phyloP scores from a whole-genome alignment of 2,329 filamentous ascomycete species.

The Alternaria dauci region DNA sequence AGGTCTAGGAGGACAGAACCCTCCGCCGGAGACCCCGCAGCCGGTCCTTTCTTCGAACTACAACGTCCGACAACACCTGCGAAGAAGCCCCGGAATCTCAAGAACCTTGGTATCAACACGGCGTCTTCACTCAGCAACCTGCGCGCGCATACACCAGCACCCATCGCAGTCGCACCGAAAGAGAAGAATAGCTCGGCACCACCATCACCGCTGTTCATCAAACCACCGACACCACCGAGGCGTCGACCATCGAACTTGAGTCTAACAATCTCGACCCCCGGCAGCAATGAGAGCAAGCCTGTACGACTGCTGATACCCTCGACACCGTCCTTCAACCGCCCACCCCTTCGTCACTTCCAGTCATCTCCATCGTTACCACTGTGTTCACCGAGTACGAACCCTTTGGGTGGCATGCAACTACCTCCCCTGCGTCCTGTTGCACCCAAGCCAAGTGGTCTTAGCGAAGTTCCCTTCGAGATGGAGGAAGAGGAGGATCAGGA shows the following conservation, averaged over 20 bases:
- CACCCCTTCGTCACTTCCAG: slow-evolving; percentile 65
- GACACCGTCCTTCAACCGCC: slow-evolving; percentile 63
- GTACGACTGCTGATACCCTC: slow-evolving; percentile 66
- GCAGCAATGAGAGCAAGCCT: slow-evolving; percentile 65
- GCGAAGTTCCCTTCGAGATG: slow-evolving; percentile 73
- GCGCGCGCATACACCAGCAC: slow-evolving; percentile 61
- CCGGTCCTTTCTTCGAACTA: slow-evolving; percentile 63
- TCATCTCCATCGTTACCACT: slow-evolving; percentile 68
- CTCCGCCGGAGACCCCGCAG: slow-evolving; percentile 54
- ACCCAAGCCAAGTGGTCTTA: slow-evolving; percentile 48
- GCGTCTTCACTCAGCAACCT: slow-evolving; percentile 57
- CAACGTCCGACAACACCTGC: slow-evolving; percentile 62
- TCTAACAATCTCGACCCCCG: slow-evolving; percentile 72
- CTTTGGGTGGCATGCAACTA: slow-evolving; percentile 61
- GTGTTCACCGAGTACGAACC: slow-evolving; percentile 60
- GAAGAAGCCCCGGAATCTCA: slow-evolving; percentile 80
- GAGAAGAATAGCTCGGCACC: slow-evolving; percentile 66
- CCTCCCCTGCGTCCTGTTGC: slow-evolving; percentile 51
- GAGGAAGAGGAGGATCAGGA: slow-evolving; percentile 72
- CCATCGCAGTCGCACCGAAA: slow-evolving; percentile 58
- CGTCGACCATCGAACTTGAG: slow-evolving; percentile 80
- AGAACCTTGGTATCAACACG: slow-evolving; percentile 81
- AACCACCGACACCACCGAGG: slow-evolving; percentile 73
- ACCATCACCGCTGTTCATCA: slow-evolving; percentile 79
- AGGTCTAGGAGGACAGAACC: slow-evolving; percentile 47